Evolutionary conservation across 1,139 yeast genomes (phyloP), one percentile per base, ranked within the genome.

Genomic region (Yamadazyma diddensiae): DNA sequence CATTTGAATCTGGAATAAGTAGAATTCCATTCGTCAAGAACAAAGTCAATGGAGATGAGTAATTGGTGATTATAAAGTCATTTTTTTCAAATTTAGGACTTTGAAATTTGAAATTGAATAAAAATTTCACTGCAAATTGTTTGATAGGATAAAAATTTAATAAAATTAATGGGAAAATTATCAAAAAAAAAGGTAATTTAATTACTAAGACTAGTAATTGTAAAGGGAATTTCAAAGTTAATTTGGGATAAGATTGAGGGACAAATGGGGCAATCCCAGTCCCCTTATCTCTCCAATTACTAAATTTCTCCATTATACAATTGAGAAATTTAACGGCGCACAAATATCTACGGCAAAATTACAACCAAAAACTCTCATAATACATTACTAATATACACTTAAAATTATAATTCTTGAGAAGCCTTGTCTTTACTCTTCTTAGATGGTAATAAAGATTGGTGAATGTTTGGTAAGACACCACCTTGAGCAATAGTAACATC

Each of bases 381-480:
- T 35, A 35, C 37, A 34, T 34, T 26, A 33, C 37, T 30, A 36
- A 30, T 31, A 33, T 30, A 34, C 36, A 30, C 32, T 30, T 28
- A 28, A 37, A 42, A 49, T 76, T 78, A 82, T 73, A 82, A 80
- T 71, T 82, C 94, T 73, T 82, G 92, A 59, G 90, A 82, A 68
- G 84, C 86, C 69, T 81, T 81, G 45, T 57, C 62, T 70, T 80
- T 81, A 45, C 83, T 76, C 52, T 87, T 76, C 77, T 90, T 90
- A 81, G 86, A 81, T 72, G 97, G 96, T 68, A 88, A 81, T 67
- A 90, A 80, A 77, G 83, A 83, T 70, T 83, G 92, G 73, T 90
- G 96, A 61, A 82, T 82, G 83, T 90, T 87, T 74, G 95, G 96
- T 65, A 86, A 77, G 48, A 87, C 96, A 83, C 96, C 98, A 82